phyloP scores from a whole-genome alignment of 2,329 filamentous ascomycete genomes.

The Phialemonium atrogriseum region DNA sequence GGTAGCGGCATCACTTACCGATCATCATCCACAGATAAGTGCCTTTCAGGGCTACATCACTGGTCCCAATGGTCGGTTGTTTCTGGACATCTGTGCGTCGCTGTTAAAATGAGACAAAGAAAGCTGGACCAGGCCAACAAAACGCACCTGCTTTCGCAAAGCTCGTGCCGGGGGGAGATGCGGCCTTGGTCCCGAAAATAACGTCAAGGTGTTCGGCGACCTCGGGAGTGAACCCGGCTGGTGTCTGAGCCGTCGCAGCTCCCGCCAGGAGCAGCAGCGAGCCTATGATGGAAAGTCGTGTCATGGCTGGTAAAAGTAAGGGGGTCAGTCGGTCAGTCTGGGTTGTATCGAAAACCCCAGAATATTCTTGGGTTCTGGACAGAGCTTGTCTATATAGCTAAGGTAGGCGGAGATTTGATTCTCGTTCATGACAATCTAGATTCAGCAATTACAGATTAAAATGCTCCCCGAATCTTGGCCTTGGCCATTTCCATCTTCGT shows the following conservation, averaged over 20 bases:
- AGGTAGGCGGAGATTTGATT: no score
- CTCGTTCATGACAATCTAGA: no score
- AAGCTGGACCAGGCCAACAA: not conserved
- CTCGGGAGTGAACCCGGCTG: conserved; percentile 13
- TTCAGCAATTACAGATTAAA: no score
- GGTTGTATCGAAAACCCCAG: no score
- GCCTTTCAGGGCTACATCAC: conserved; percentile 9
- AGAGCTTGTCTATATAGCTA: no score
- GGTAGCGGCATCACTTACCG: conserved; percentile 5
- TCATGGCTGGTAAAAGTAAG: no score
- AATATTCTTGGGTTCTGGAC: no score
- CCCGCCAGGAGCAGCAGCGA: conserved; percentile 6
- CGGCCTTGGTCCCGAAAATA: conserved; percentile 15
- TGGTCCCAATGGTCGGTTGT: conserved; percentile 15
- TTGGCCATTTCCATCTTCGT: no score
- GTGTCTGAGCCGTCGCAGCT: conserved; percentile 12
- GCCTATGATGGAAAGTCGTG: not conserved
- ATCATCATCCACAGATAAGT: conserved; percentile 20
- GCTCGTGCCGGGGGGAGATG: conserved; percentile 12
- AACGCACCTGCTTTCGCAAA: conserved; percentile 14
- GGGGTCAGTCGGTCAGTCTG: no score
- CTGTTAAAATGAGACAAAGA: not conserved
- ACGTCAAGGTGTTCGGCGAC: conserved; percentile 13
- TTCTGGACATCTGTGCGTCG: conserved; percentile 13
- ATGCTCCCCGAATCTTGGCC: no score